Evolutionary conservation across 768 basidiomycete genomes (phyloP), one percentile per base, ranked within the genome.

Genomic region (Suillus lakei): DNA sequence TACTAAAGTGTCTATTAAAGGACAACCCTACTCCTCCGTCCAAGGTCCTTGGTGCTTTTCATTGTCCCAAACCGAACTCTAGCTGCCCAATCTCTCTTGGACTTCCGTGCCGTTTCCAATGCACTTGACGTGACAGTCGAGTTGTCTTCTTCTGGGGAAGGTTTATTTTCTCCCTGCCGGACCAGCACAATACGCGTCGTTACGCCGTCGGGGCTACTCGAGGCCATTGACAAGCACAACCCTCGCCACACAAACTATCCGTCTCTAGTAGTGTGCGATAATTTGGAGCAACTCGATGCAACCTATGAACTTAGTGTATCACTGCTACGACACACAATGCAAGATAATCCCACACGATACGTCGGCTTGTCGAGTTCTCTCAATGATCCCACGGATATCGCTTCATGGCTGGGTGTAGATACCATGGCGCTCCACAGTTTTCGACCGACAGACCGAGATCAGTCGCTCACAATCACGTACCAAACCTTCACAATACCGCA

Each of bases 401-500:
- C 92, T 5, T 80, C 85, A 10, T 99, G 96, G 97, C 80, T 99
- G 18, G 82, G 86, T 61, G 89, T 93, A 55, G 85, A 91, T 51
- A 76, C 85, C 4, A 78, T 79, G 15, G 86, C 84, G 28, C 76
- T 92, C 48, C 89, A 91, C 74, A 88, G 86, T 73, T 98, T 99
- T 83, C 83, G 86, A 7, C 92, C 96, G 2, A 86, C 82, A 50
- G 91, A 95, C 71, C 89, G 96, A 43, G 93, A 95, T 65, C 92
- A 94, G 69, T 84, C 93, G 0, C 79, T 99, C 23, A 80, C 81
- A 9, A 84, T 88, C 36, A 84, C 85, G 21, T 84, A 88, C 15
- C 89, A 92, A 62, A 85, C 93, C 0, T 98, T 97, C 79, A 90
- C 89, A 21, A 91, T 95, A 53, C 87, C 95, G 0, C 89, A 95